Conservation (phyloP, 2,329 filamentous ascomycete species). For the Penicillium carneum region DNA sequence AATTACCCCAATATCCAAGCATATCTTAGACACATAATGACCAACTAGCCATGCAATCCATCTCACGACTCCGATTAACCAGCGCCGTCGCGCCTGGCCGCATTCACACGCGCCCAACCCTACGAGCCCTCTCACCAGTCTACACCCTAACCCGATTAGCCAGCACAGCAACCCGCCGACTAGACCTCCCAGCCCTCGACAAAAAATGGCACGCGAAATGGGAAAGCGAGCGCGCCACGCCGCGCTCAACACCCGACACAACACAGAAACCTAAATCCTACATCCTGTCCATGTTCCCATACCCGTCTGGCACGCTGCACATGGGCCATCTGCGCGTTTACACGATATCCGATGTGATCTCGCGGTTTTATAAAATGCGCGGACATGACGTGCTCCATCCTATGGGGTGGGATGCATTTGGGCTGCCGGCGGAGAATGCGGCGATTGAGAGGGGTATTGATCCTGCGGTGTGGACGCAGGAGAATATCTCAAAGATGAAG, state of each 20-base stretch:
- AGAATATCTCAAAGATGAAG: constrained; percentile 86
- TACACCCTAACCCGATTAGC: constrained; percentile 34
- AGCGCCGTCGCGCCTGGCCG: constrained; percentile 31
- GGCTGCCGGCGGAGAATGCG: constrained; percentile 88
- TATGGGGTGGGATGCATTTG: constrained; percentile 96
- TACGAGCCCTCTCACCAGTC: constrained; percentile 25
- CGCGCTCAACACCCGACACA: constrained; percentile 9
- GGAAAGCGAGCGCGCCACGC: constrained; percentile 38
- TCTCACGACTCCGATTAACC: constrained; percentile 40
- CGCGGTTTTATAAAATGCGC: constrained; percentile 76
- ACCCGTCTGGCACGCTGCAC: constrained; percentile 85
- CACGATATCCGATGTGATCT: constrained; percentile 85
- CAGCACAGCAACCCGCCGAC: constrained; percentile 39
- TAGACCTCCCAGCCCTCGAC: constrained; percentile 58
- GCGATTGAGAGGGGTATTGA: constrained; percentile 82
- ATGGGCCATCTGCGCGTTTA: constrained; percentile 88
- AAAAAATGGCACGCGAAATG: constrained; percentile 64
- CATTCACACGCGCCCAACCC: constrained; percentile 24
- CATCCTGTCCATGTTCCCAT: constrained; percentile 90
- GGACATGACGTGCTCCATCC: constrained; percentile 79
- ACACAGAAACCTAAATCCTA: constrained; percentile 61
- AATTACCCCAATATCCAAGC: not conserved
- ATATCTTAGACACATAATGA: constrained; percentile 31
- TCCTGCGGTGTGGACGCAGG: constrained; percentile 78
- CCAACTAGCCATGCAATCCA: constrained; percentile 36